Conservation (phyloP, 1,284 basidiomycete species). For the Papiliotrema laurentii region DNA sequence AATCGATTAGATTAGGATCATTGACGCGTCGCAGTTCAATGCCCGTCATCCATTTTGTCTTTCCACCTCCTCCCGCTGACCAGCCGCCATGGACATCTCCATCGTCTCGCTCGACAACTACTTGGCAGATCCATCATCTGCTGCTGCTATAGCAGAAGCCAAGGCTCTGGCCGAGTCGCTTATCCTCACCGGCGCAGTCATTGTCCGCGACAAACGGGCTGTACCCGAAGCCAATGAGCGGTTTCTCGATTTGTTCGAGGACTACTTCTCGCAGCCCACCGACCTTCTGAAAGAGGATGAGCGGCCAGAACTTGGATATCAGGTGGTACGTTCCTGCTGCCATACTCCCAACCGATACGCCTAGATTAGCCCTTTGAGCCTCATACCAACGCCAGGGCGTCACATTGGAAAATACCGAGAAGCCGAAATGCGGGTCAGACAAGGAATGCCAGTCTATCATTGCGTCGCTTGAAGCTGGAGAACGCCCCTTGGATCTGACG, state of each 20-base stretch:
- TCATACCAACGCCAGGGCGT: slow-evolving; percentile 71
- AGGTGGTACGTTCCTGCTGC: slow-evolving; percentile 37
- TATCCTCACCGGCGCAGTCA: slow-evolving; percentile 67
- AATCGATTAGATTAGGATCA: neutral
- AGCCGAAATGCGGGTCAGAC: slow-evolving; percentile 68
- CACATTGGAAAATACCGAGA: slow-evolving; percentile 88
- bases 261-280: slow-evolving; percentile 75
- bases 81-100: slow-evolving; percentile 52
- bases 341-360: no score
- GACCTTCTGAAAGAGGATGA: slow-evolving; percentile 65
- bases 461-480: slow-evolving; percentile 58
- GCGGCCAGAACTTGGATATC: slow-evolving; percentile 63
- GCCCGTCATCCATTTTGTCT: neutral
- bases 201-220: slow-evolving; percentile 77
- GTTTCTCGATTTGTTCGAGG: slow-evolving; percentile 74
- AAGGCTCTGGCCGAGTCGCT: slow-evolving; percentile 70
- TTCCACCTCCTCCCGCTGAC: neutral
- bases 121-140: slow-evolving; percentile 53
- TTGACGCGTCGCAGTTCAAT: no score
- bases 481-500: slow-evolving; percentile 69
- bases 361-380: no score
- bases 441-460: slow-evolving; percentile 44
- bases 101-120: slow-evolving; percentile 74
- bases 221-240: slow-evolving; percentile 68
- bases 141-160: slow-evolving; percentile 44